These are phyloP conservation scores for Penicillium simplicissimum DNA, from an alignment of 495 filamentous ascomycete genomes.

Conservation along the genomic window DNA sequence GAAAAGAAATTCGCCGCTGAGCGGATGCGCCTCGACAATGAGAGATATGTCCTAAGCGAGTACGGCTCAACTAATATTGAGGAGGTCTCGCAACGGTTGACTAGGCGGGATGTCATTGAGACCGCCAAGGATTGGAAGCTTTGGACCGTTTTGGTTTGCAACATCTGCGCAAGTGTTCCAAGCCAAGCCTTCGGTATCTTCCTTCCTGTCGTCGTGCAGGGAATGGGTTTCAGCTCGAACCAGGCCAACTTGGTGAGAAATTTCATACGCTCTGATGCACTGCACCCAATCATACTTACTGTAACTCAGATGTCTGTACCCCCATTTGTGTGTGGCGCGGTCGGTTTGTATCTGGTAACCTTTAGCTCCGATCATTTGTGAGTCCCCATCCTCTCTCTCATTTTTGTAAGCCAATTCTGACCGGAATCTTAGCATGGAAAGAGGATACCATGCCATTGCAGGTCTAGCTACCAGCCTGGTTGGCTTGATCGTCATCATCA, in stretches of 20 bases:
- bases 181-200: conserved; percentile 56
- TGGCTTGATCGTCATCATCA: conserved; percentile 45
- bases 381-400: not conserved
- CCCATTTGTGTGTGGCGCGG: conserved; percentile 16
- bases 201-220: conserved; percentile 49
- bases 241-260: conserved; percentile 14
- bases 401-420: not conserved
- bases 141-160: conserved; percentile 50
- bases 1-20: conserved; percentile 48
- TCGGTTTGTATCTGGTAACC: conserved; percentile 13
- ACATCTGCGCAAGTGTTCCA: conserved; percentile 56
- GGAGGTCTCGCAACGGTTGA: conserved; percentile 24
- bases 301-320: conserved; percentile 17
- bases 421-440: conserved; percentile 2
- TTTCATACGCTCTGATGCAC: not conserved
- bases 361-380: conserved; percentile 16
- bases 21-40: conserved; percentile 31
- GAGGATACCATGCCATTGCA: conserved; percentile 10
- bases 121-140: conserved; percentile 54
- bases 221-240: conserved; percentile 29
- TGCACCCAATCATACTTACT: not conserved
- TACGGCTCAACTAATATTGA: not conserved
- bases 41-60: conserved; percentile 2
- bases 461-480: conserved; percentile 13
- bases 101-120: conserved; percentile 47